These are phyloP conservation scores for Lactarius sanguifluus DNA, from an alignment of 768 basidiomycete genomes.

Conservation along the genomic window DNA sequence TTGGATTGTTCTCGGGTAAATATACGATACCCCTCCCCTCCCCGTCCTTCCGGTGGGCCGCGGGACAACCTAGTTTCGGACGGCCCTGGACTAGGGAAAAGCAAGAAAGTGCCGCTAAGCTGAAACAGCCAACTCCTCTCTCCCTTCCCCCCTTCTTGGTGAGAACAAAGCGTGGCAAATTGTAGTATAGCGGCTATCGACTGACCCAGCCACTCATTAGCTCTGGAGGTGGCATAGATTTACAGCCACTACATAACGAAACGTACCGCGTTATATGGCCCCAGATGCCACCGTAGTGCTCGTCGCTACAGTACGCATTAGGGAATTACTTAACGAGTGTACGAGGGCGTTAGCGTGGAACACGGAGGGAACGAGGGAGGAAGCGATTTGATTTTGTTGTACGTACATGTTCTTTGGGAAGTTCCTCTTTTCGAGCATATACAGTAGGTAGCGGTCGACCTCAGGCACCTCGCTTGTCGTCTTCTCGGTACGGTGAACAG, in stretches of 20 bases:
- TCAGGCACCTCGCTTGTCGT: constrained; percentile 58
- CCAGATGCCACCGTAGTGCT: constrained; percentile 54
- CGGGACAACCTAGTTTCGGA: not conserved
- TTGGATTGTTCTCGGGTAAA: not conserved
- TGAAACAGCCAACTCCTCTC: not conserved
- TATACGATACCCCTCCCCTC: not conserved
- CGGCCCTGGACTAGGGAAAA: not conserved
- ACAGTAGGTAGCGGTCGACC: constrained; percentile 56
- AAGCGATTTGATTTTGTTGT: not conserved
- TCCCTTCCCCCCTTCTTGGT: not conserved
- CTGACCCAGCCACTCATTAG: not conserved
- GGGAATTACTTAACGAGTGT: constrained; percentile 64
- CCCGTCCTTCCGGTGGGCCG: not conserved
- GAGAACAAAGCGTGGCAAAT: constrained; percentile 36
- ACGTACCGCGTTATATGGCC: constrained; percentile 71
- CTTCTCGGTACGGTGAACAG: constrained; percentile 71
- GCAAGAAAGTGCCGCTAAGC: not conserved
- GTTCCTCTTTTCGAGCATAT: constrained; percentile 61
- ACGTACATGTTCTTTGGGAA: constrained; percentile 64
- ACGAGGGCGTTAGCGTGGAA: not conserved
- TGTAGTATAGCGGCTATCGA: constrained; percentile 43
- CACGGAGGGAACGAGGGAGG: no score
- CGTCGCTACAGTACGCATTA: constrained; percentile 61
- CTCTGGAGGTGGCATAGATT: not conserved
- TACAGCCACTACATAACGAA: not conserved